Evolutionary conservation across 2,329 filamentous ascomycete species (phyloP), one percentile per base, ranked within the genome.

Genomic region (Scytalidium sp.): DNA sequence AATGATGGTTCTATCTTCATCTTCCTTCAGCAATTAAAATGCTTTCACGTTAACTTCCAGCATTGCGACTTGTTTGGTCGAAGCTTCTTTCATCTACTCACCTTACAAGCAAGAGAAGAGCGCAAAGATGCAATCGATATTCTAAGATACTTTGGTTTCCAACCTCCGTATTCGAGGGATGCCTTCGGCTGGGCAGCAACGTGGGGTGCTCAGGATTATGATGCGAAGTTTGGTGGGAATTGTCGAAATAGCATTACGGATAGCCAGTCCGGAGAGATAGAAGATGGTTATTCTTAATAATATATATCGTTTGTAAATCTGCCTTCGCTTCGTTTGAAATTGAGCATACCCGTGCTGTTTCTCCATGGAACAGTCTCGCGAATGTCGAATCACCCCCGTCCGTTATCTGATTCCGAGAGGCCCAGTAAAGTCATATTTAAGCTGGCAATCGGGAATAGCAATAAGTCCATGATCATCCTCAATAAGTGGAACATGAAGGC

Each of bases 41-140:
- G 25, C 2, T 50, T 49, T 21, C 44, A 54, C 15, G 40, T 56
- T 19, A 43, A 46, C 27, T 45, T 53, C 32, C 44, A 49, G 2
- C 45, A 55, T 8, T 50, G 46, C 19, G 55, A 56, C 43, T 7
- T 51, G 19, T 51, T 56, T 44, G 52, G 55, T 9, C 43, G 52
- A 36, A 41, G 25, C 13, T 29, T 29, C 13, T 29, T 7, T 29
- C 25, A 29, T 29, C 25, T 29, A 13, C 25, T 29, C 13, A 29
- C 25, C 25, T 13, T 7, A 8, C 25, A 13, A 7, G 25, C 25
- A 29, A 8, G 25, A 13, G 13, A 29, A 29, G 8, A 8, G 13
- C 8, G 25, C 13, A 13, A 8, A 13, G 25, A 29, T 29, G 13
- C 13, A 29, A 29, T 13, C 13, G 8, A 7, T 7, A 13, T 29